Percentiles rank a stretch among this genome's conserved stretches.
phyloP scores from a whole-genome alignment of 2,329 filamentous ascomycete species.

The Cladosporium cucumerinum region DNA sequence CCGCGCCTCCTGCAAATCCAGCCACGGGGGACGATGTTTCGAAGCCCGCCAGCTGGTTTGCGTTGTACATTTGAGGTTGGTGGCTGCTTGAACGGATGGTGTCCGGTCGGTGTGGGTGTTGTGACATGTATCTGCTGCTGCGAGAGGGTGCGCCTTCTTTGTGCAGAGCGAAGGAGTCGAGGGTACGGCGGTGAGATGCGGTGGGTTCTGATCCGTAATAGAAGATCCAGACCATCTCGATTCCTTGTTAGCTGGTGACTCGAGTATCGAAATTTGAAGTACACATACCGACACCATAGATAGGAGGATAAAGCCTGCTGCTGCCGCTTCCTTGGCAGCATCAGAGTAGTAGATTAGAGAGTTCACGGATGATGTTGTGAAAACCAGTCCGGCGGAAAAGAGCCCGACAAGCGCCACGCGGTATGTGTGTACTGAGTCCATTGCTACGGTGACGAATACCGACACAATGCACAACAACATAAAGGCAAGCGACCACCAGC shows the following conservation, averaged over 20 bases:
- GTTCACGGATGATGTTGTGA: slow-evolving; percentile 84
- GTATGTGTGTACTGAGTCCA: slow-evolving; percentile 81
- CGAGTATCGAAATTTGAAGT: not conserved
- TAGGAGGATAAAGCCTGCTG: slow-evolving; percentile 88
- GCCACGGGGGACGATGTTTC: slow-evolving; percentile 89
- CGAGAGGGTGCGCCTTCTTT: slow-evolving; percentile 69
- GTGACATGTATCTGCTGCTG: slow-evolving; percentile 68
- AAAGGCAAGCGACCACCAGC: slow-evolving; percentile 89
- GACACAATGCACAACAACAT: slow-evolving; percentile 79
- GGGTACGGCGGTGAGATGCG: slow-evolving; percentile 79
- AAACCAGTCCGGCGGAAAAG: slow-evolving; percentile 75
- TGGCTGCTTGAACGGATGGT: slow-evolving; percentile 65
- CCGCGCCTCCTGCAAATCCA: slow-evolving; percentile 58
- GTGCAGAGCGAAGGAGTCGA: slow-evolving; percentile 91
- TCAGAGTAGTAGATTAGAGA: slow-evolving; percentile 73
- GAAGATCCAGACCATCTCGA: slow-evolving; percentile 93
- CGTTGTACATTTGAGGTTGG: slow-evolving; percentile 96
- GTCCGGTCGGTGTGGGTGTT: slow-evolving; percentile 71
- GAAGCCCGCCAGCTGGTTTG: slow-evolving; percentile 89
- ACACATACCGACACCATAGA: slow-evolving; percentile 82
- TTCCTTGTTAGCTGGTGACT: slow-evolving; percentile 23
- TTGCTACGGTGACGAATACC: slow-evolving; percentile 77
- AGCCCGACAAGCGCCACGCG: slow-evolving; percentile 91
- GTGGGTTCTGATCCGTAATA: slow-evolving; percentile 94
- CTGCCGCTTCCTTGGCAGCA: slow-evolving; percentile 72